Conservation (phyloP, 139 green algal species). For the Volvox africanus region DNA sequence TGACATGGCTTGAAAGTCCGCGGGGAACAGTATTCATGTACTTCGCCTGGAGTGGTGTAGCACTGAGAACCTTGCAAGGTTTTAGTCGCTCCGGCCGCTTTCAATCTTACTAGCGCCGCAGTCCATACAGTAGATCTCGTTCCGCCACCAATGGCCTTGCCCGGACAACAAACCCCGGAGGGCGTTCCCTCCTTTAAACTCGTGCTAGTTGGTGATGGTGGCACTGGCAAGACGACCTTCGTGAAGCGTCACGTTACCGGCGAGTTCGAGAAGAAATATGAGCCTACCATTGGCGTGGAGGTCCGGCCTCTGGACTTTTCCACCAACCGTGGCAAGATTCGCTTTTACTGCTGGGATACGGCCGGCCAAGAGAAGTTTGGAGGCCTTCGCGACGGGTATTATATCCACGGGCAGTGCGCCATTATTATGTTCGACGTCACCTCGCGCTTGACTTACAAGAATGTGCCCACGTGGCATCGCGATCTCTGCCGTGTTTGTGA, state of each 20-base stretch:
- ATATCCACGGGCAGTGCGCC: constrained; percentile 99
- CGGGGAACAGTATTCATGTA: not conserved
- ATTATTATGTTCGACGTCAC: constrained; percentile 99
- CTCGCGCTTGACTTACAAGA: constrained; percentile 99
- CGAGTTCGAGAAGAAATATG: constrained; percentile 99
- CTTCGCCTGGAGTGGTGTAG: not conserved
- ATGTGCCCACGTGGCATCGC: constrained; percentile 98
- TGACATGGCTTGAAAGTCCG: not conserved
- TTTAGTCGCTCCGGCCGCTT: no score
- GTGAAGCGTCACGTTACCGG: constrained; percentile 99
- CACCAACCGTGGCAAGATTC: constrained; percentile 97
- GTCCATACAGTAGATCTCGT: not conserved
- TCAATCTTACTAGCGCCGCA: no score
- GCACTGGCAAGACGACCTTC: constrained; percentile 97
- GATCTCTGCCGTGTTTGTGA: constrained; percentile 99
- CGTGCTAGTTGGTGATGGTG: constrained; percentile 97
- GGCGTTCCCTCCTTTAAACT: constrained; percentile 97
- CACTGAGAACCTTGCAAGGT: no score
- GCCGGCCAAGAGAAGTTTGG: constrained; percentile 99
- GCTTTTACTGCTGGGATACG: constrained; percentile 99
- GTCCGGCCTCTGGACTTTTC: constrained; percentile 99
- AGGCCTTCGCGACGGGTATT: constrained; percentile 98
- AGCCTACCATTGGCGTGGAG: constrained; percentile 99
- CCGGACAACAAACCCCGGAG: constrained; percentile 80
- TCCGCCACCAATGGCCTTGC: constrained; percentile 67